Evolutionary conservation across 441 rosid genomes (phyloP).

Genomic region (Mallotus japonicus): DNA sequence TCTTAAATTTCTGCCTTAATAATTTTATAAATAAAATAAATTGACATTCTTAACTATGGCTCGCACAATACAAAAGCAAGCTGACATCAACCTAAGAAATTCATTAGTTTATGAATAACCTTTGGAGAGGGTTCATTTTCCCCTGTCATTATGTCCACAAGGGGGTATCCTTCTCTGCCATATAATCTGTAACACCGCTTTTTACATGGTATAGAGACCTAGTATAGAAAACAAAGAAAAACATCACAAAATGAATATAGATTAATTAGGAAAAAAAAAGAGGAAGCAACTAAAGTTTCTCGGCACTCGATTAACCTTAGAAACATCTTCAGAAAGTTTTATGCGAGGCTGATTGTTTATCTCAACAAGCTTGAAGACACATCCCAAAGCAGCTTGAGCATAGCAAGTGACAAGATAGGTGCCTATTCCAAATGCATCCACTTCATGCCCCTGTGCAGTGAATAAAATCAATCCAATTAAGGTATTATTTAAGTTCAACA

Average conservation of each 20-base stretch:
- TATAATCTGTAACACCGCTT: constrained; percentile 69
- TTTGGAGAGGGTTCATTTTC: constrained; percentile 88
- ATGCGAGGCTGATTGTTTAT: constrained; percentile 87
- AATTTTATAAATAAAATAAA: background rate
- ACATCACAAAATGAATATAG: constrained; percentile 4
- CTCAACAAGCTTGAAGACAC: constrained; percentile 96
- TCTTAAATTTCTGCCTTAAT: background rate
- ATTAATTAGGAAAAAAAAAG: background rate
- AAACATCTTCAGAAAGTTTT: constrained; percentile 94
- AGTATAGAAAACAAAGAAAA: constrained; percentile 18
- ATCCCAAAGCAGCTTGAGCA: constrained; percentile 91
- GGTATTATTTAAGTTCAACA: constrained; percentile 4
- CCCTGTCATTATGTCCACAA: constrained; percentile 93
- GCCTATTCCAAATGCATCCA: constrained; percentile 90
- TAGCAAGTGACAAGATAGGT: constrained; percentile 88
- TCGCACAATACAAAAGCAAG: background rate
- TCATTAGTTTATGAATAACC: constrained; percentile 37
- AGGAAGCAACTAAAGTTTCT: constrained; percentile 2
- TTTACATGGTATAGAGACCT: constrained; percentile 98
- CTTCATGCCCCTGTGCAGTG: constrained; percentile 80
- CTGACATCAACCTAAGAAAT: constrained; percentile 1
- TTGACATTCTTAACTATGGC: background rate
- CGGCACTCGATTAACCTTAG: constrained; percentile 54
- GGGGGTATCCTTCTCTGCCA: constrained; percentile 82
- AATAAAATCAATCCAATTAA: constrained; percentile 16